Base-by-base conservation (phyloP, 768 basidiomycete genomes). In the Neoboletus subvelutipes region DNA sequence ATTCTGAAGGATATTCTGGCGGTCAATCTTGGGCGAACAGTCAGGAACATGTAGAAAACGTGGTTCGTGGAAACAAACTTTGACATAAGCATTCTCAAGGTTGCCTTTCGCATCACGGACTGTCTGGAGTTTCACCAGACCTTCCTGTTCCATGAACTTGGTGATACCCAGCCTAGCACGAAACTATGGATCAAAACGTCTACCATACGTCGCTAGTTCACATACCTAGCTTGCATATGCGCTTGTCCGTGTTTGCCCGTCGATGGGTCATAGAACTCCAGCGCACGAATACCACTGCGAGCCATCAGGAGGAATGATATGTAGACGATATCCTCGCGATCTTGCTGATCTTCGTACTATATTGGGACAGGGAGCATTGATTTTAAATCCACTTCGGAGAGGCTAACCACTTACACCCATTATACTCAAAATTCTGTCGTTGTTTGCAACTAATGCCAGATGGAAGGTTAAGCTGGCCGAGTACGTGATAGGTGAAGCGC, bases 141-240 rank as follows among this genome's bases (percentile, higher is more conserved):
- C 88, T 37, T 81, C 81, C 28, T 81, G 74, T 59, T 91, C 85
- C 63, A 95, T 76, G 74, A 87, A 86, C 54, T 90, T 86, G 12
- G 88, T 88, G 70, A 95, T 93, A 31, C 92, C 91, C 58, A 92
- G 76, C 26, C 91, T 91, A 54, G 7, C 13, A 43, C 3, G 4
- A 12, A 31, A 26, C 24, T 11, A 36, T 52, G 48, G n/a, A 45
- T 50, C n/a, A 54, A 55, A 28, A 18, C 17, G 3, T 45, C 4
- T n/a, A 8, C 1, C 0, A 15, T 1, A 10, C 0, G 9, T 22
- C 15, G 12, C 8, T 24, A 22, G 20, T 29, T 29, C 28, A 59
- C 81, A 46, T 70, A 90, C 89, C 90, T 83, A 45, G 90, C 91
- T 72, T 93, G 89, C 92, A 92, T 94, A 66, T 92, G 90, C 17